Base-by-base conservation (phyloP, 1,139 yeast genomes). In the Ogataea hybrid region DNA sequence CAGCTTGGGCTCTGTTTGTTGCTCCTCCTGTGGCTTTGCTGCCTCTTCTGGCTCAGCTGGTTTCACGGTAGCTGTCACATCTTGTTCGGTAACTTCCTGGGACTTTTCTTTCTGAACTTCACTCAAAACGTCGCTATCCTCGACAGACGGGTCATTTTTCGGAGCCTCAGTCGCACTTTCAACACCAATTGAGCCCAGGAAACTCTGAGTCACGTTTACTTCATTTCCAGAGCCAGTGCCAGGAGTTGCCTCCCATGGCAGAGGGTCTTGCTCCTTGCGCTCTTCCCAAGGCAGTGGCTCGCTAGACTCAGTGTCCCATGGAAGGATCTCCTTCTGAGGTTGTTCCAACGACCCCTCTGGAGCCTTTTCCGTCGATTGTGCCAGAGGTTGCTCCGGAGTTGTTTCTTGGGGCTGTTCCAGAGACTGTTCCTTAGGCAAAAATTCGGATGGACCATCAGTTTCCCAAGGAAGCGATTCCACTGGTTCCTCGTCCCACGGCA, bases 381-480 rank as follows among this genome's bases (percentile, higher is more conserved):
- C 35, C 20, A 18, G 6, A 2, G 20, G 6, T 7, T 18, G 20
- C 20, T 18, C 20, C 2, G 20, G 6, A 18, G 6, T 7, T 18
- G 5, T 18, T 6, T 18, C 20, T 6, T 3, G 7, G 20, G 20
- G n/a, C 25, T 23, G 25, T 12, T 23, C 12, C 12, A 18, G 20
- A 18, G 25, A 12, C 25, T 23, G 25, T 12, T 39, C 46, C 44
- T 41, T 33, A n/a, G 42, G 35, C 32, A 35, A 44, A 30, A 55
- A 52, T 47, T 58, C 55, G 5, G 25, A 23, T 6, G 32, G n/a
- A 7, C 27, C 33, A 9, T 35, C 38, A 18, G 16, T 20, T n/a
- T n/a, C n/a, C n/a, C n/a, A n/a, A n/a, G n/a, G n/a, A n/a, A n/a
- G n/a, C n/a, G n/a, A n/a, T n/a, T n/a, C n/a, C n/a, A n/a, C n/a